Percentiles rank a stretch among this genome's conserved stretches.
Conservation (phyloP, 164 flowering plant genomes). For the Liriodendron chinense region DNA sequence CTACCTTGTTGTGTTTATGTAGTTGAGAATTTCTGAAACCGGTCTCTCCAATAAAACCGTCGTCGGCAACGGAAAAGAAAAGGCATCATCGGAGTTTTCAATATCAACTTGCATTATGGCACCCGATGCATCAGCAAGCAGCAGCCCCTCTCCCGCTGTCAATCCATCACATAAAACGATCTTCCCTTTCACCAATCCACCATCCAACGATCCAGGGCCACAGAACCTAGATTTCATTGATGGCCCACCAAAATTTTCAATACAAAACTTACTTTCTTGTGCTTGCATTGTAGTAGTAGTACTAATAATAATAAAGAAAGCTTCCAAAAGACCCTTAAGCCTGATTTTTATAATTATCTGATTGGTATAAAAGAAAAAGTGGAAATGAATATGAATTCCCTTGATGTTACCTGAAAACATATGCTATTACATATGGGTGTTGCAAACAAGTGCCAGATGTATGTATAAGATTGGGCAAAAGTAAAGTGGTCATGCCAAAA, state of each 20-base stretch:
- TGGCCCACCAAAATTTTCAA: background rate
- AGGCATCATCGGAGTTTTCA: slow-evolving; percentile 2
- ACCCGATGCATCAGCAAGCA: slow-evolving; percentile 10
- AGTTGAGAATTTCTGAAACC: slow-evolving; percentile 3
- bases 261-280: background rate
- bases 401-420: too few relatives aligned
- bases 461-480: too few relatives aligned
- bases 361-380: too few relatives aligned
- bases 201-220: background rate
- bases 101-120: slow-evolving; percentile 4
- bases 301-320: too few relatives aligned
- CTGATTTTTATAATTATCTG: too few relatives aligned
- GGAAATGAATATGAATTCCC: too few relatives aligned
- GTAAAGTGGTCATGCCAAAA: too few relatives aligned
- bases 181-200: slow-evolving; percentile 14
- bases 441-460: too few relatives aligned
- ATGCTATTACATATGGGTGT: too few relatives aligned
- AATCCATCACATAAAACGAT: slow-evolving; percentile 12
- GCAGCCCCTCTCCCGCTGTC: background rate
- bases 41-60: background rate
- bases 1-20: slow-evolving; percentile 26
- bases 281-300: background rate
- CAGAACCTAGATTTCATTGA: slow-evolving; percentile 6
- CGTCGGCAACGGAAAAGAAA: slow-evolving; percentile 9
- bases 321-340: too few relatives aligned